Evolutionary conservation across 495 filamentous ascomycete genomes (phyloP).

Genomic region (Pyrenopolyporus hunteri): DNA sequence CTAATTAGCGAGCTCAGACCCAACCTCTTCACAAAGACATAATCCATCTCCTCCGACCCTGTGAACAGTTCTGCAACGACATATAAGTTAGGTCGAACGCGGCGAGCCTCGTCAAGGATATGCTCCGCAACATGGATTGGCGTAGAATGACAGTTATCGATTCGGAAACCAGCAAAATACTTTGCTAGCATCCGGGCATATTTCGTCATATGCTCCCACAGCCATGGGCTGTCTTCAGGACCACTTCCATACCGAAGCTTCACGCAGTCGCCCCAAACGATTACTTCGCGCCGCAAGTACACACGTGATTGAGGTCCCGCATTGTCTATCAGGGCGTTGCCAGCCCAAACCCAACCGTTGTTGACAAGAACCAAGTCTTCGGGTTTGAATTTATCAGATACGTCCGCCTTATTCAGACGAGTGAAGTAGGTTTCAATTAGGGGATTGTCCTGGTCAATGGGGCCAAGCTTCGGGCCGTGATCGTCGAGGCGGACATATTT

Average conservation of each 20-base stretch:
- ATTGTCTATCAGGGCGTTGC: constrained; percentile 91
- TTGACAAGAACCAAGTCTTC: constrained; percentile 85
- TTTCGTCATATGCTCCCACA: constrained; percentile 94
- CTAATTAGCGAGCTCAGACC: constrained; percentile 89
- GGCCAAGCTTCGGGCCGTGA: constrained; percentile 85
- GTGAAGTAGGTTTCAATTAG: constrained; percentile 98
- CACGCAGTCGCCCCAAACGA: constrained; percentile 98
- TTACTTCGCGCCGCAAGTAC: constrained; percentile 92
- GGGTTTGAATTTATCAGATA: constrained; percentile 75
- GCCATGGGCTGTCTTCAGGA: constrained; percentile 84
- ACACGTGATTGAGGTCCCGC: constrained; percentile 87
- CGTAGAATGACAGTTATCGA: constrained; percentile 98
- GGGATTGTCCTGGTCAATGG: constrained; percentile 74
- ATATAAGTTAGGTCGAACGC: constrained; percentile 85
- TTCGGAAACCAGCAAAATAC: constrained; percentile 93
- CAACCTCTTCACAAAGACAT: constrained; percentile 89
- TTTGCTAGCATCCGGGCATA: constrained; percentile 95
- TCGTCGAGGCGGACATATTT: constrained; percentile 92
- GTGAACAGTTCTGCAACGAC: constrained; percentile 97
- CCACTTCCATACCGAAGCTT: constrained; percentile 89
- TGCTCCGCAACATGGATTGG: constrained; percentile 92
- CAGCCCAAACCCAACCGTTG: constrained; percentile 99
- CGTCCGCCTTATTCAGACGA: constrained; percentile 78
- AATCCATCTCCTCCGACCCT: constrained; percentile 94
- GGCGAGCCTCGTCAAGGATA: constrained; percentile 87